Conservation (phyloP, 441 rosid genomes). For the Pelargonium australe region DNA sequence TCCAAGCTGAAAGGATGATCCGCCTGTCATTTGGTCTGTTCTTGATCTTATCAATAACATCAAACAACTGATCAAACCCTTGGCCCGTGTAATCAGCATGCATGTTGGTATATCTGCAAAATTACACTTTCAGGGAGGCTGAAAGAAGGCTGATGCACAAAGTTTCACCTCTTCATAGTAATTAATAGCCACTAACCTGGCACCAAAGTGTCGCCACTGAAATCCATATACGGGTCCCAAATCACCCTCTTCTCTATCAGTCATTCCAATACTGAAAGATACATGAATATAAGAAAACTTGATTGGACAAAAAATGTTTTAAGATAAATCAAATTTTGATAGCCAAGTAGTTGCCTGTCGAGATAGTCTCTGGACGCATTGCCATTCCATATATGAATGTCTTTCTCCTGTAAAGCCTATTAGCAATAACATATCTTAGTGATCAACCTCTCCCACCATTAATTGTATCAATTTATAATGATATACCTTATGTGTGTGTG, state of each 20-base stretch:
- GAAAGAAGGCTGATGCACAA: background rate
- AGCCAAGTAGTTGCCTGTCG: slow-evolving; percentile 39
- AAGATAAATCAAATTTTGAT: background rate
- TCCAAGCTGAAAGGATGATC: slow-evolving; percentile 84
- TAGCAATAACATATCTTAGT: background rate
- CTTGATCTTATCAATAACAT: slow-evolving; percentile 78
- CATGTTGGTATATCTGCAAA: slow-evolving; percentile 64
- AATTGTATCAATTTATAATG: no score
- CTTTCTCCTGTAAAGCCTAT: slow-evolving; percentile 85
- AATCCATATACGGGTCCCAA: slow-evolving; percentile 87
- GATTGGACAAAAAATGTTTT: no score
- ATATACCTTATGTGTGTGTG: background rate
- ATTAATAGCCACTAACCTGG: slow-evolving; percentile 40
- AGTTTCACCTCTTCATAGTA: slow-evolving; percentile 5
- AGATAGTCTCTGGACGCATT: slow-evolving; percentile 93
- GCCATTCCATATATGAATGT: slow-evolving; percentile 82
- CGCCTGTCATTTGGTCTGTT: slow-evolving; percentile 75
- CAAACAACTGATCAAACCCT: slow-evolving; percentile 79
- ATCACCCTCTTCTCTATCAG: slow-evolving; percentile 73
- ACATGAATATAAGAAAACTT: background rate
- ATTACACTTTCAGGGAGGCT: background rate
- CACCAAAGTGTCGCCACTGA: slow-evolving; percentile 96
- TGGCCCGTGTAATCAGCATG: slow-evolving; percentile 80
- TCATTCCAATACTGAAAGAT: slow-evolving; percentile 51
- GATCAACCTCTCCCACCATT: no score